Conservation (phyloP, 164 flowering plant species). For the Paratinospora sagittata region DNA sequence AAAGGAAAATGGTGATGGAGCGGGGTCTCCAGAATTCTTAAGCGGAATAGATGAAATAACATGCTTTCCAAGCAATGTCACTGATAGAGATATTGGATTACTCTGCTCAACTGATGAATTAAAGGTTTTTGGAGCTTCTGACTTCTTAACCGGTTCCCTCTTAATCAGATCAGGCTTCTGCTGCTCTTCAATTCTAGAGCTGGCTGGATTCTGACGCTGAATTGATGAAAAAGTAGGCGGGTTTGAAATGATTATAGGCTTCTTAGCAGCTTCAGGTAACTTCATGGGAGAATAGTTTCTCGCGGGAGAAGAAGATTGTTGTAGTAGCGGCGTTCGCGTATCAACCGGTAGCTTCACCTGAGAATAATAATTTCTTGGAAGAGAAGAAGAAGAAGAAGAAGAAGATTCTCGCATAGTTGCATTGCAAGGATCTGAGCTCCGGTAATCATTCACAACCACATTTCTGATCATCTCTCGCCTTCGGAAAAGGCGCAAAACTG, state of each 20-base stretch:
- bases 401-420: neutral
- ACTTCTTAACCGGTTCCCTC: neutral
- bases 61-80: neutral
- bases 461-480: neutral
- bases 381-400: neutral
- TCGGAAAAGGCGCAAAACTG: neutral
- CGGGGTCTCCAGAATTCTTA: too few species aligned
- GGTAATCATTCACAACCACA: too few species aligned
- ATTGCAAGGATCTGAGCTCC: neutral
- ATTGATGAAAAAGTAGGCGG: neutral
- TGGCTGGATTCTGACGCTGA: too few species aligned
- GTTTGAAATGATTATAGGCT: neutral
- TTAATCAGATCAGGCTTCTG: neutral
- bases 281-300: neutral
- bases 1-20: too few species aligned
- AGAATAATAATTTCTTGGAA: neutral
- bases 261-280: neutral
- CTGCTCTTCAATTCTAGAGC: neutral
- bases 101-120: neutral
- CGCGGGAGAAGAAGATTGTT: neutral
- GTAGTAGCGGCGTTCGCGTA: neutral
- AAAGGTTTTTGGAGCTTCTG: neutral
- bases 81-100: neutral
- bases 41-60: neutral
- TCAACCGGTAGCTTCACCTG: neutral